Evolutionary conservation across 2,329 filamentous ascomycete species (phyloP), one percentile per base, ranked within the genome.

Genomic region (Lithohypha guttulata): DNA sequence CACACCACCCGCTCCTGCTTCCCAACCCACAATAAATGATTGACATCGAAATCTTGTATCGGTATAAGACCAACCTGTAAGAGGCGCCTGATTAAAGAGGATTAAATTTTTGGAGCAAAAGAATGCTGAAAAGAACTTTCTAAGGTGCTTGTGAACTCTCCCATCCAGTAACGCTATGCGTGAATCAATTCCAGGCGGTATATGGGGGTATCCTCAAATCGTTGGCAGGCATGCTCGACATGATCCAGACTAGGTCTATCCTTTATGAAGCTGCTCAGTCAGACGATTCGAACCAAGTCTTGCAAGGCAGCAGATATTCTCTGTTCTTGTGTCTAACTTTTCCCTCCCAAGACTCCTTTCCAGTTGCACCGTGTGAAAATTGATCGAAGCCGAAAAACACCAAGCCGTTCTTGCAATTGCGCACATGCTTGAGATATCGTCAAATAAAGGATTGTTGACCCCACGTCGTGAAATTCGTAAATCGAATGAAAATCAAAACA

Each of bases 101-200:
- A 39, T 39, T 39, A 39, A 29, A 30, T 17, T 11, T n/a, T 23
- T 14, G 33, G 25, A 30, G 19, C 13, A 9, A 30, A 30, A 22
- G 27, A 19, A 29, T 31, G 17, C 30, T 14, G 19, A 13, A 30
- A 31, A 23, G n/a, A n/a, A n/a, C n/a, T n/a, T n/a, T n/a, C n/a
- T n/a, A n/a, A n/a, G n/a, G 15, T 28, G 26, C 26, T 28, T 28
- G 26, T 14, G 15, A 11, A 11, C 9, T 15, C 26, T 19, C 34
- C 35, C 30, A 28, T 15, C 27, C 35, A 15, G 15, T 30, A 19
- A 27, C 35, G 35, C 27, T 22, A 39, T 39, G 35, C 26, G 27
- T 39, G 35, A 28, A 29, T 21, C 26, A 11, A 31, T n/a, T 15
- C 11, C 17, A 11, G 4, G 35, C 22, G 9, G 14, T 26, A n/a